Evolutionary conservation across 805 yeast species (phyloP).

Genomic region (Monosporozyma yasuniensis): DNA sequence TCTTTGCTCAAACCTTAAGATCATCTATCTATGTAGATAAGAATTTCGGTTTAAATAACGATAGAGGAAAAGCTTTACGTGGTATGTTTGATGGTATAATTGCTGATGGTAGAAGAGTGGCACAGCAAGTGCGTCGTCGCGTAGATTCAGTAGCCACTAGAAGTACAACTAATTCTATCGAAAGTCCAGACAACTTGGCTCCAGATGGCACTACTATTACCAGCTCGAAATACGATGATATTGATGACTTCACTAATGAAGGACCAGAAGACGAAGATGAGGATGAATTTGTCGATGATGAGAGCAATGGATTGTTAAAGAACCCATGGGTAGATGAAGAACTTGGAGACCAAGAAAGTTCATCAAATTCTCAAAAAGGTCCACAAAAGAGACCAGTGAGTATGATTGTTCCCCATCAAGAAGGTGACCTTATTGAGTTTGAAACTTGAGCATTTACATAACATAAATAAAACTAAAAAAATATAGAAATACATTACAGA

Average conservation of each 20-base stretch:
- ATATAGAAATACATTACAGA: not conserved
- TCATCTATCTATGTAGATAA: constrained; percentile 59
- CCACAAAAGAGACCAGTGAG: constrained; percentile 12
- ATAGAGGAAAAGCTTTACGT: constrained; percentile 52
- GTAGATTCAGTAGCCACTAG: constrained; percentile 61
- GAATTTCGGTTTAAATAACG: constrained; percentile 37
- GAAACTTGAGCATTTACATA: constrained; percentile 16
- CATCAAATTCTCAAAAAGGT: constrained; percentile 4
- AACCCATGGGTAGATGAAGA: constrained; percentile 25
- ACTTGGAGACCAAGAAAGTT: constrained; percentile 4
- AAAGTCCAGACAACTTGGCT: not conserved
- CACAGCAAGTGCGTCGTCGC: constrained; percentile 76
- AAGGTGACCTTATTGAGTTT: constrained; percentile 24
- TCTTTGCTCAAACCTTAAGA: constrained; percentile 63
- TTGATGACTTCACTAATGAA: constrained; percentile 26
- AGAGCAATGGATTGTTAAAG: constrained; percentile 12
- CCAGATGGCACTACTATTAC: not conserved
- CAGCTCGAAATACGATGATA: constrained; percentile 18
- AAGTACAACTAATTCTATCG: constrained; percentile 2
- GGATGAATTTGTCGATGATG: constrained; percentile 17
- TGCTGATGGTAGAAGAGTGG: constrained; percentile 89
- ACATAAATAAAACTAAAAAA: not conserved
- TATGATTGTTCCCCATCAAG: constrained; percentile 7
- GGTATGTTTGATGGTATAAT: constrained; percentile 86
- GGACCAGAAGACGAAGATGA: constrained; percentile 12